phyloP scores from a whole-genome alignment of 257 asterid genomes.

The Rehmannia glutinosa region DNA sequence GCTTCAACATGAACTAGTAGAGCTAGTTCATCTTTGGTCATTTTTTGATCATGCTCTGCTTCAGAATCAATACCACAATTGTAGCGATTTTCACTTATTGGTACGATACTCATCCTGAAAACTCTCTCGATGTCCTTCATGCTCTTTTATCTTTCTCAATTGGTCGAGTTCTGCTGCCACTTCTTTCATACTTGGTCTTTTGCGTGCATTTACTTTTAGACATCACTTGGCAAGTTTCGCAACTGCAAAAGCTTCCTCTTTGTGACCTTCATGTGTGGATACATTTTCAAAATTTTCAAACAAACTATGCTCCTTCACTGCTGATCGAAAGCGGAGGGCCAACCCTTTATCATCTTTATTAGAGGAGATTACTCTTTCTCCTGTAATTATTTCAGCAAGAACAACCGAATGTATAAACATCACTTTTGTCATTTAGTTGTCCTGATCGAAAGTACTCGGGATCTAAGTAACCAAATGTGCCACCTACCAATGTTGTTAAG shows the following conservation, averaged over 20 bases:
- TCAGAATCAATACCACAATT: not conserved
- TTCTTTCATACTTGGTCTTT: conserved; percentile 38
- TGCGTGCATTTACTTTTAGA: conserved; percentile 17
- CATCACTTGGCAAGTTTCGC: conserved; percentile 23
- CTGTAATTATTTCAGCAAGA: too few species aligned
- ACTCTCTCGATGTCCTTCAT: conserved; percentile 11
- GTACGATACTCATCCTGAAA: too few species aligned
- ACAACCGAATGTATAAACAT: too few species aligned
- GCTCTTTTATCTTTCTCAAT: conserved; percentile 29
- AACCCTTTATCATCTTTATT: conserved; percentile 17
- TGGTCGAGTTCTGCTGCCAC: too few species aligned
- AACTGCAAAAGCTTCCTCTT: conserved; percentile 20
- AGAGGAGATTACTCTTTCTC: too few species aligned
- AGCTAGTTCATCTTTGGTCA: not conserved
- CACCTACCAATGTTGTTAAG: too few species aligned
- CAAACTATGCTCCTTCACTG: conserved; percentile 17
- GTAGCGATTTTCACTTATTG: too few species aligned
- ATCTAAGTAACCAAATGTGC: too few species aligned
- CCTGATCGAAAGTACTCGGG: too few species aligned
- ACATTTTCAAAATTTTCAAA: conserved; percentile 17
- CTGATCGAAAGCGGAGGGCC: conserved; percentile 22
- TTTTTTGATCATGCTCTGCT: not conserved
- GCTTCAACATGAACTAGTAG: too few species aligned
- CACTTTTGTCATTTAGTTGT: too few species aligned
- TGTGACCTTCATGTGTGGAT: conserved; percentile 9